Evolutionary conservation across 192 early-diverging fungal species (phyloP).

Genomic region (Linnemannia schmuckeri): DNA sequence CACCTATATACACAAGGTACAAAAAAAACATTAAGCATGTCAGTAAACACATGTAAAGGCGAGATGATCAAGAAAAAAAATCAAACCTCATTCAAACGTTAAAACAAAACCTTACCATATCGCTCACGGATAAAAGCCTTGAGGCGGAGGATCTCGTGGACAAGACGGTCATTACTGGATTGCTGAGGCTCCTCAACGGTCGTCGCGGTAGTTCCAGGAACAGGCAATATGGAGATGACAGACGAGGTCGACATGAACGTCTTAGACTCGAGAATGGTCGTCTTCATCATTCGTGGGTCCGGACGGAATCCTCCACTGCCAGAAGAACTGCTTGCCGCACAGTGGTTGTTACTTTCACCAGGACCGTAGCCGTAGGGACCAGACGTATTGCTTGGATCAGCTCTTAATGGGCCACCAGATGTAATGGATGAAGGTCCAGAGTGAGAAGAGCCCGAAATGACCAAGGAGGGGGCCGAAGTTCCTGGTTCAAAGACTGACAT

Average conservation of each 20-base stretch:
- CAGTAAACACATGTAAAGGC: background rate
- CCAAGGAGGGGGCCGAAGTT: background rate
- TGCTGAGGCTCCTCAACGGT: background rate
- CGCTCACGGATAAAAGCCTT: conserved; percentile 33
- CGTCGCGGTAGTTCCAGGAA: background rate
- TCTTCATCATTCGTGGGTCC: background rate
- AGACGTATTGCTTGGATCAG: background rate
- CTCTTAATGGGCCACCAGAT: background rate
- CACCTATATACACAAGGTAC: background rate
- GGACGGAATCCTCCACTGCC: background rate
- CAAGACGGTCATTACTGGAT: background rate
- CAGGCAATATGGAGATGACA: conserved; percentile 5
- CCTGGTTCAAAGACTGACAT: background rate
- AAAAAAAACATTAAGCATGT: background rate
- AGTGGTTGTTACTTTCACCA: background rate
- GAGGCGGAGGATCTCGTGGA: conserved; percentile 27
- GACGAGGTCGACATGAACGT: conserved; percentile 15
- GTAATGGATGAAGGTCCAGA: background rate
- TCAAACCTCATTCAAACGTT: background rate
- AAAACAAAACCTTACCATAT: conserved; percentile 9
- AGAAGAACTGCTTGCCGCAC: background rate
- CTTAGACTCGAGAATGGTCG: conserved; percentile 16
- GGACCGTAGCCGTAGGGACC: background rate
- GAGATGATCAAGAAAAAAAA: background rate
- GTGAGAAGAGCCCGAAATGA: background rate